Conservation (phyloP, 371 early-diverging fungal genomes). For the Sporodiniella umbellata region DNA sequence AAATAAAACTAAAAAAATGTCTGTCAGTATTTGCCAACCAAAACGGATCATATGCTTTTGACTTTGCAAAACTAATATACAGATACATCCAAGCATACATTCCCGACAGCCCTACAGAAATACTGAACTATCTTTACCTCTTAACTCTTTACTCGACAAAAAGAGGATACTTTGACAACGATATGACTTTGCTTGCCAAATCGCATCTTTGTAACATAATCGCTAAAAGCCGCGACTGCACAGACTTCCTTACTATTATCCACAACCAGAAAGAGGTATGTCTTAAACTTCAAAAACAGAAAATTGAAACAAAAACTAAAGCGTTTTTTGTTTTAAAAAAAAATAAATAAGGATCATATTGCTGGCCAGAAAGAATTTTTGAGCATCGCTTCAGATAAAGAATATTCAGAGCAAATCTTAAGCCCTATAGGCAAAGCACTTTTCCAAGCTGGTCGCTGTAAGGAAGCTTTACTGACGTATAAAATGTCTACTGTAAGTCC, state of each 20-base stretch:
- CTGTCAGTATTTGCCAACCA: conserved; percentile 2
- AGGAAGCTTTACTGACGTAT: conserved; percentile 75
- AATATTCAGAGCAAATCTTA: conserved; percentile 61
- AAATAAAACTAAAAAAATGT: background rate
- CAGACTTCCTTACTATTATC: conserved; percentile 47
- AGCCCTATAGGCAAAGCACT: conserved; percentile 69
- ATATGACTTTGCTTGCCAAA: conserved; percentile 41
- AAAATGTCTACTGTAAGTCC: conserved; percentile 43
- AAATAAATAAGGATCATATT: too few species aligned
- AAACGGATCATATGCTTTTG: conserved; percentile 30
- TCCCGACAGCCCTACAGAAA: conserved; percentile 49
- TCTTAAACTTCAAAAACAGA: too few species aligned
- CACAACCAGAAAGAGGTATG: conserved; percentile 1
- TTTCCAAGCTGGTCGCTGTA: conserved; percentile 62
- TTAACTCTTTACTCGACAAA: conserved; percentile 53
- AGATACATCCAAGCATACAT: conserved; percentile 54
- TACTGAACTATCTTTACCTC: conserved; percentile 65
- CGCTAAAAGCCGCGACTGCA: conserved; percentile 31
- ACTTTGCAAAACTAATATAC: conserved; percentile 62
- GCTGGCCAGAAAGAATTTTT: too few species aligned
- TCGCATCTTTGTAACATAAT: conserved; percentile 38
- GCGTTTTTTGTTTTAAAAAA: conserved; percentile 8
- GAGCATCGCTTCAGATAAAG: conserved; percentile 49
- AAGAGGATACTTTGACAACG: conserved; percentile 25
- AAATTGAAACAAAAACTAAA: too few species aligned